Percentiles rank a stretch among this genome's conserved stretches.
Evolutionary conservation across 495 filamentous ascomycete genomes (phyloP).

Genomic region (Platismatia glauca): DNA sequence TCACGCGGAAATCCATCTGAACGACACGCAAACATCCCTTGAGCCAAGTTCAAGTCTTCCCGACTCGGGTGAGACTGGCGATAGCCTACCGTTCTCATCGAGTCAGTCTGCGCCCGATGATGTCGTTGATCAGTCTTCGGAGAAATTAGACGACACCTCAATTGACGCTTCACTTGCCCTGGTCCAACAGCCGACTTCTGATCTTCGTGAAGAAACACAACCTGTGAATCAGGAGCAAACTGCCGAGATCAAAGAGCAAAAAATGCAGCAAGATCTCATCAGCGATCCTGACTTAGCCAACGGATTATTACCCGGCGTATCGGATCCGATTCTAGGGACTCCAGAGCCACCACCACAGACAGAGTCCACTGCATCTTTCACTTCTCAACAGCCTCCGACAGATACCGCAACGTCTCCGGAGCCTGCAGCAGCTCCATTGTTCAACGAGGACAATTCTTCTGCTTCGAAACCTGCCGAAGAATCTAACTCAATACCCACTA

Average conservation of each 20-base stretch:
- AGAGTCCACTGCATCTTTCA: background rate
- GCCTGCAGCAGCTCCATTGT: conserved; percentile 2
- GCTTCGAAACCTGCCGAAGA: background rate
- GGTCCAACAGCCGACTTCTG: conserved; percentile 23
- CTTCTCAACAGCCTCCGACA: background rate
- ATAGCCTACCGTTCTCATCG: conserved; percentile 6
- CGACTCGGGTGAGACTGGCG: conserved; percentile 10
- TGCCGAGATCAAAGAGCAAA: conserved; percentile 14
- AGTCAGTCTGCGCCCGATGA: conserved; percentile 14
- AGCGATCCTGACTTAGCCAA: conserved; percentile 19
- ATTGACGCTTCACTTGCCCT: conserved; percentile 17
- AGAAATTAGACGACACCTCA: conserved; percentile 2
- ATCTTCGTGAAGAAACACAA: conserved; percentile 22
- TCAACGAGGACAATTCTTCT: background rate
- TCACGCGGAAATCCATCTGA: background rate
- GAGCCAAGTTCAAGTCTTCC: conserved; percentile 12
- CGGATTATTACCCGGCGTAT: conserved; percentile 8
- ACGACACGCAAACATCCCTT: conserved; percentile 5
- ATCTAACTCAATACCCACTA: conserved; percentile 6
- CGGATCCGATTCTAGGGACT: background rate
- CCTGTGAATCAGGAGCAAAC: conserved; percentile 10
- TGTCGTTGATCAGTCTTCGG: background rate
- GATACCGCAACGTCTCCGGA: background rate
- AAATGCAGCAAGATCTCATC: conserved; percentile 13
- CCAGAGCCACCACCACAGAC: background rate